phyloP scores from a whole-genome alignment of 2,329 filamentous ascomycete species.

The Dactylellina parvicollis region DNA sequence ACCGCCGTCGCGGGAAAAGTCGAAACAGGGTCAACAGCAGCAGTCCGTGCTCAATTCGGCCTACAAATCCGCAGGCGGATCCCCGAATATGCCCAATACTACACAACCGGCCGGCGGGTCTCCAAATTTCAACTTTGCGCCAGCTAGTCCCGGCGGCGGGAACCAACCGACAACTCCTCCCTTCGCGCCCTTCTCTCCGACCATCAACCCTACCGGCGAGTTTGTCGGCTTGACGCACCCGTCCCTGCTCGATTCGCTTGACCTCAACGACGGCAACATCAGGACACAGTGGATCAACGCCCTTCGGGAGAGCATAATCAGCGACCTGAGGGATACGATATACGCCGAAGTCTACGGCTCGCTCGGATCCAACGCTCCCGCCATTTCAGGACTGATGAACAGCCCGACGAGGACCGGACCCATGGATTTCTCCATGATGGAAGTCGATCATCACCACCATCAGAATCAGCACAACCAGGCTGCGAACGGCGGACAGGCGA shows the following conservation, averaged over 20 bases:
- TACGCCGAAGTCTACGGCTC: slow-evolving; percentile 44
- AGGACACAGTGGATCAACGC: slow-evolving; percentile 56
- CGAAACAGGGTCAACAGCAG: slow-evolving; percentile 34
- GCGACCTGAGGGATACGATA: slow-evolving; percentile 33
- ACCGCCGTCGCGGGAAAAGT: slow-evolving; percentile 45
- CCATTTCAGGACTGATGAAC: slow-evolving; percentile 31
- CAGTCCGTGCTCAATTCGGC: slow-evolving; percentile 44
- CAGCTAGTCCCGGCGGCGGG: slow-evolving; percentile 30
- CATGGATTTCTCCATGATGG: slow-evolving; percentile 51
- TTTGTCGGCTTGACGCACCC: slow-evolving; percentile 55
- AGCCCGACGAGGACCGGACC: slow-evolving; percentile 42
- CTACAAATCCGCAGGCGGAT: slow-evolving; percentile 36
- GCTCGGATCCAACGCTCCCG: slow-evolving; percentile 24
- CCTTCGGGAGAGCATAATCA: slow-evolving; percentile 55
- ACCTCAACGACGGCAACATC: slow-evolving; percentile 56
- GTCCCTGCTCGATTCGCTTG: slow-evolving; percentile 53
- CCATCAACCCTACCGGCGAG: slow-evolving; percentile 38
- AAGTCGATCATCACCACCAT: slow-evolving; percentile 42
- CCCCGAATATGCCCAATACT: slow-evolving; percentile 45
- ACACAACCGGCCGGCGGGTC: slow-evolving; percentile 37
- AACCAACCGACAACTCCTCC: slow-evolving; percentile 51
- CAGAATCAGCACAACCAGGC: slow-evolving; percentile 18
- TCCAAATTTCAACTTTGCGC: slow-evolving; percentile 51
- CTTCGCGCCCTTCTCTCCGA: slow-evolving; percentile 44
- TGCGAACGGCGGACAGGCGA: slow-evolving; percentile 26